phyloP scores from a whole-genome alignment of 331 rosid genomes.

The Dryas integrifolia region DNA sequence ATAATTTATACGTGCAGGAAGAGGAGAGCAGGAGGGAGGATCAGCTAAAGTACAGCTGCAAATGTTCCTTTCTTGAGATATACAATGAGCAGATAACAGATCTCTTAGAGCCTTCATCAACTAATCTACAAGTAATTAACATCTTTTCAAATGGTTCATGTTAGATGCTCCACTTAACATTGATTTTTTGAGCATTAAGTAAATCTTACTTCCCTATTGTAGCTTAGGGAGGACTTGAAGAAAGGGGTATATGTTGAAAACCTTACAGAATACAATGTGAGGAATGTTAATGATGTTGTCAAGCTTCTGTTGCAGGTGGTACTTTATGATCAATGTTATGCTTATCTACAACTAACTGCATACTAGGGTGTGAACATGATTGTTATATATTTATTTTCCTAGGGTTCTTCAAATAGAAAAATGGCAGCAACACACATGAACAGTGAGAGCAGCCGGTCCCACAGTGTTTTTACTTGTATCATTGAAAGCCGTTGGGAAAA shows the following conservation, averaged over 20 bases:
- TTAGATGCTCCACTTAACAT: conserved; percentile 9
- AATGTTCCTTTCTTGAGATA: conserved; percentile 88
- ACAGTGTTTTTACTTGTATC: conserved; percentile 91
- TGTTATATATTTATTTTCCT: conserved; percentile 19
- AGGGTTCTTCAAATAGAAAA: conserved; percentile 93
- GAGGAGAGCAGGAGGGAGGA: conserved; percentile 66
- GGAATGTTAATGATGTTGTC: conserved; percentile 71
- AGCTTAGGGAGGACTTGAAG: conserved; percentile 97
- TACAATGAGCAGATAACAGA: conserved; percentile 96
- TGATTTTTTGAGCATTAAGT: conserved; percentile 6
- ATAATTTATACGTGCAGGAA: conserved; percentile 47
- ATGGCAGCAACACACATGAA: conserved; percentile 94
- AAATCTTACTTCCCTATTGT: conserved; percentile 28
- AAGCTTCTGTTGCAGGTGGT: conserved; percentile 80
- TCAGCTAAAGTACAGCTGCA: conserved; percentile 80
- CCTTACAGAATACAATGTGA: conserved; percentile 71
- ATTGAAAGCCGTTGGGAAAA: conserved; percentile 93
- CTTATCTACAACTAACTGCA: conserved; percentile 14
- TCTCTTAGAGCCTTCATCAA: conserved; percentile 88
- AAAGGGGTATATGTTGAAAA: conserved; percentile 93
- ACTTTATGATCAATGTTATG: conserved; percentile 8
- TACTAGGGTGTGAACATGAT: conserved; percentile 20
- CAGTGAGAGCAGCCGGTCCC: conserved; percentile 91
- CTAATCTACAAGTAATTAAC: conserved; percentile 73
- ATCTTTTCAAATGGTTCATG: conserved; percentile 22